Evolutionary conservation across 441 rosid genomes (phyloP).

Genomic region (Sinapis alba): DNA sequence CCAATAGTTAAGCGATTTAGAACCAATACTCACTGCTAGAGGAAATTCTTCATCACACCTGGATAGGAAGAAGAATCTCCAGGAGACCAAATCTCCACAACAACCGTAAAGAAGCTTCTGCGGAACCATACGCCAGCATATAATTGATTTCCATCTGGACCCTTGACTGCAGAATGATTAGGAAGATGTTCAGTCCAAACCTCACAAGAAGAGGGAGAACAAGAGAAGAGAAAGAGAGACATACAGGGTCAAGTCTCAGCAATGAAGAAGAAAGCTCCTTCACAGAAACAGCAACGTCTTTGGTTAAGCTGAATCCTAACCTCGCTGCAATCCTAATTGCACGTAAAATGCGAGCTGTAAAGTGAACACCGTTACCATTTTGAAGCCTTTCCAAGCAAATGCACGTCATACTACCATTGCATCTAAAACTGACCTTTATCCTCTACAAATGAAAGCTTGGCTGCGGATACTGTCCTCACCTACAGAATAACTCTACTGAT

Average conservation of each 20-base stretch:
- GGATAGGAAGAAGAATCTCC: conserved; percentile 51
- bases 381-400: conserved; percentile 8
- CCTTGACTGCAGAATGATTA: conserved; percentile 41
- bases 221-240: conserved; percentile 5
- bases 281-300: conserved; percentile 49
- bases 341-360: conserved; percentile 54
- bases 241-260: conserved; percentile 48
- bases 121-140: conserved; percentile 53
- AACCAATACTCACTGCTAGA: conserved; percentile 6
- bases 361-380: conserved; percentile 28
- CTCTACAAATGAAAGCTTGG: conserved; percentile 45
- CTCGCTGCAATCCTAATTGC: conserved; percentile 57
- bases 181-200: background rate
- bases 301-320: conserved; percentile 49
- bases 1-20: background rate
- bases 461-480: conserved; percentile 45
- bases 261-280: conserved; percentile 49
- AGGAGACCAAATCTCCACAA: conserved; percentile 50
- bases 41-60: conserved; percentile 32
- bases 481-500: conserved; percentile 23
- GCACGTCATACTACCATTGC: background rate
- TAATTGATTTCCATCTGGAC: conserved; percentile 49
- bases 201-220: background rate
- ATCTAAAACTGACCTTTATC: conserved; percentile 41
- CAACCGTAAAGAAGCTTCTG: conserved; percentile 50